Base-by-base conservation (phyloP, 805 yeast species). In the Myxozyma neotropica region DNA sequence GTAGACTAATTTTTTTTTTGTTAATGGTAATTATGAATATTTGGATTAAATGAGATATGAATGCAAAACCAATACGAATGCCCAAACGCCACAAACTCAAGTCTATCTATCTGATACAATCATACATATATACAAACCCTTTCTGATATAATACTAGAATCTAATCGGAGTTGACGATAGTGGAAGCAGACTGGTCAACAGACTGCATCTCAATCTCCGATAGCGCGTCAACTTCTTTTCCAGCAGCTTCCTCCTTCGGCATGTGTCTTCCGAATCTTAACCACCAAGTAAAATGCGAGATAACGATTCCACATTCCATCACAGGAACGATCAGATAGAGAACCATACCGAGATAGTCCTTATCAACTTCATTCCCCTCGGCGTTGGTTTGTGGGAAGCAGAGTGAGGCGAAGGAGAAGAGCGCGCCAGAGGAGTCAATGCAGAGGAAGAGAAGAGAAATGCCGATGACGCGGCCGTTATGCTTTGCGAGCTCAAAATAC, bases 401-500 rank as follows among this genome's bases (percentile, higher is more conserved):
- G 74, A 86, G 77, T 0, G 87, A 82, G 47, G 84, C 80, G 24
- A 88, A 80, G 12, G 95, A 88, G 65, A 89, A 83, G 43, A 89
- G 73, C 0, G 97, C 97, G 7, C 98, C 98, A 26, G 82, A 63
- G 3, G 88, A 82, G 71, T 93, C 97, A 75, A 92, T 74, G 4
- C 79, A 68, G 58, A 93, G 77, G 64, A 93, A 93, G 2, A 87
- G 66, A 69, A 93, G 91, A 71, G 91, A 91, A 69, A 93, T 87
- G 0, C 98, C 98, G 2, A 91, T 84, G 2, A 93, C 97, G 36
- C 87, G 75, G 1, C 97, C 97, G 53, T 82, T 73, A 64, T 96
- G 79, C 69, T 89, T 88, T 33, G 84, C 81, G 26, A 93, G 75
- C 71, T 93, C 97, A 67, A 83, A 84, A 71, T 92, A 93, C 3